phyloP scores from a whole-genome alignment of 2,329 filamentous ascomycete species.

The Reticulascus tulasneorum region DNA sequence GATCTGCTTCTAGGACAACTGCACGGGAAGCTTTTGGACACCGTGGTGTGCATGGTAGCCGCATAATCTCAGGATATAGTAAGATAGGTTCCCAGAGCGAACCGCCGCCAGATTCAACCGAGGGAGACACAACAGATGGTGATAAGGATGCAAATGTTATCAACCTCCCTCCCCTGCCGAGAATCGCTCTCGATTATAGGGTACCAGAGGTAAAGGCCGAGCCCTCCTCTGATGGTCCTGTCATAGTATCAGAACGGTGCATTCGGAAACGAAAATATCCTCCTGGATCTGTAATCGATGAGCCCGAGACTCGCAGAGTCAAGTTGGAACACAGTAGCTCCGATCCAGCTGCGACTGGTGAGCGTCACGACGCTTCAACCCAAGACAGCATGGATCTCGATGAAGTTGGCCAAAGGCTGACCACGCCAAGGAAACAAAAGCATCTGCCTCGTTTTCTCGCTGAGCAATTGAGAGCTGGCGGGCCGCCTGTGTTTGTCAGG shows the following conservation, averaged over 20 bases:
- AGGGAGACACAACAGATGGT: slow-evolving; percentile 4
- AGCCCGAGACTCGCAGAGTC: slow-evolving; percentile 26
- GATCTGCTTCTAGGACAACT: neutral
- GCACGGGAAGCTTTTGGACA: too few species aligned
- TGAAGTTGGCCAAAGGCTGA: slow-evolving; percentile 37
- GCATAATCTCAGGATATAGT: too few species aligned
- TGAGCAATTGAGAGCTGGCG: neutral
- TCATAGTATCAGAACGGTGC: slow-evolving; percentile 46
- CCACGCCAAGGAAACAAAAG: slow-evolving; percentile 37
- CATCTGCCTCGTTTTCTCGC: neutral
- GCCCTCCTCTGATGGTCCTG: slow-evolving; percentile 46
- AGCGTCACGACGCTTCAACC: slow-evolving; percentile 21
- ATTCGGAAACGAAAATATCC: slow-evolving; percentile 42
- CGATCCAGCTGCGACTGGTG: slow-evolving; percentile 18
- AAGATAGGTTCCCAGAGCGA: too few species aligned
- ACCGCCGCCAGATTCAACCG: neutral
- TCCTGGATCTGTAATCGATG: slow-evolving; percentile 11
- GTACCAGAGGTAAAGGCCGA: slow-evolving; percentile 36
- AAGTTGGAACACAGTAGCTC: slow-evolving; percentile 38
- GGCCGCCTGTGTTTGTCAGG: slow-evolving; percentile 5
- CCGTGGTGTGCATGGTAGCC: too few species aligned
- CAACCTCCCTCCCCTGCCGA: slow-evolving; percentile 6
- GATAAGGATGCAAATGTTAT: slow-evolving; percentile 3
- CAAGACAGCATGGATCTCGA: slow-evolving; percentile 62
- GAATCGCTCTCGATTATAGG: neutral